A percentile compares a stretch with the other conserved stretches of the same genome.
These are phyloP conservation scores for Jatropha multifida DNA, from an alignment of 441 rosid genomes.

Conservation along the genomic window DNA sequence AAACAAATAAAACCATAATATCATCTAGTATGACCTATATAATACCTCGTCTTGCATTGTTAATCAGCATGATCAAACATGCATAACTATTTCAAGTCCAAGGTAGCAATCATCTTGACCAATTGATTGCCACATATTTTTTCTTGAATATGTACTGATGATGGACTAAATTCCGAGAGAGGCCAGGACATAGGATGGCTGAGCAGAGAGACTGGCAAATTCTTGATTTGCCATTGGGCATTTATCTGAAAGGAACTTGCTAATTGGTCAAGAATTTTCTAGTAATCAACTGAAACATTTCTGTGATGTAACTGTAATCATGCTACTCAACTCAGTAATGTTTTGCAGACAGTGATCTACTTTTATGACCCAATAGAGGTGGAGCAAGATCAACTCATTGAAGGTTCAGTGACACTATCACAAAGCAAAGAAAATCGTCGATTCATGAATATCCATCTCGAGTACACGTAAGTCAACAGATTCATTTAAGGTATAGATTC, in stretches of 20 bases:
- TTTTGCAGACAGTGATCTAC: slow-evolving; percentile 87
- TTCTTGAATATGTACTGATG: not conserved
- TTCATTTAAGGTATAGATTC: slow-evolving; percentile 9
- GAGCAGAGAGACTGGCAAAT: not conserved
- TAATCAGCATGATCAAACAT: not conserved
- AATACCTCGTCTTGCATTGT: not conserved
- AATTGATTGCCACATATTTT: not conserved
- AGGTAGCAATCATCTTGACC: not conserved
- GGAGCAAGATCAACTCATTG: slow-evolving; percentile 89
- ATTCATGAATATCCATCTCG: slow-evolving; percentile 95
- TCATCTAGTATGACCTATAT: not conserved
- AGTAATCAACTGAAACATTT: not conserved
- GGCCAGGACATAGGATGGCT: not conserved
- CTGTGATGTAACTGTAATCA: not conserved
- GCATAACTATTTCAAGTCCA: not conserved
- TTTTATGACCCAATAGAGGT: slow-evolving; percentile 89
- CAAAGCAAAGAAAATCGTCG: slow-evolving; percentile 92
- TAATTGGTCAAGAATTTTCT: not conserved
- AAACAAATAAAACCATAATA: not conserved
- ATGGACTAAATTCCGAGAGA: not conserved
- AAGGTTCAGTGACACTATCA: slow-evolving; percentile 76
- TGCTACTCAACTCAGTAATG: not conserved
- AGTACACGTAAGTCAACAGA: slow-evolving; percentile 60
- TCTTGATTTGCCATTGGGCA: not conserved
- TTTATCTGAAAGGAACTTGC: not conserved